A percentile compares a stretch with the other conserved stretches of the same genome.
Conservation (phyloP, 202 grass and related monocot genomes). For the Brachypodium distachyon region DNA sequence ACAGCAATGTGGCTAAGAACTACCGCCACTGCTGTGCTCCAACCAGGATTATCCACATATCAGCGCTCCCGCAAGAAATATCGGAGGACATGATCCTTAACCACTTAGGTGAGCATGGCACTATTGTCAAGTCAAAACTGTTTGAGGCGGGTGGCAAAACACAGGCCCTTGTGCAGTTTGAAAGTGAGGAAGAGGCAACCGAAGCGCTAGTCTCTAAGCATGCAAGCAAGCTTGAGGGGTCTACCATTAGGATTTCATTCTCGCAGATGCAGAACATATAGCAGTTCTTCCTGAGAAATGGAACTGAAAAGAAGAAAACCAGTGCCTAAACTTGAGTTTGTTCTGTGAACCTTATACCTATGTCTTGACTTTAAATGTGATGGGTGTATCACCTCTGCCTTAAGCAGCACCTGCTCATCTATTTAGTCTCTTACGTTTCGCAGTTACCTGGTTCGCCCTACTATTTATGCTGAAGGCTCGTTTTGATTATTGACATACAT, state of each 20-base stretch:
- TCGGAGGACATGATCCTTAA: constrained; percentile 41
- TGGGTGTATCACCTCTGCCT: too few relatives aligned
- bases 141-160: constrained; percentile 70
- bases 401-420: neutral
- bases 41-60: constrained; percentile 69
- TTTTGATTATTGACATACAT: too few relatives aligned
- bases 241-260: constrained; percentile 60
- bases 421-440: neutral
- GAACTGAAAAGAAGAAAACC: neutral
- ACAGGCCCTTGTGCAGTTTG: constrained; percentile 61
- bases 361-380: neutral
- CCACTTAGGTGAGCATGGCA: constrained; percentile 56
- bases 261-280: constrained; percentile 59
- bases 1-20: constrained; percentile 63
- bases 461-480: too few relatives aligned
- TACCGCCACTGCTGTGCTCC: constrained; percentile 69
- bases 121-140: constrained; percentile 41
- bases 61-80: constrained; percentile 55
- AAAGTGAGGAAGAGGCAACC: constrained; percentile 55
- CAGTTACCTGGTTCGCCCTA: neutral
- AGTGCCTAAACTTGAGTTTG: neutral
- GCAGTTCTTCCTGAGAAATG: neutral
- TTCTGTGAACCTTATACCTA: neutral
- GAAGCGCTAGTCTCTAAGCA: constrained; percentile 61
- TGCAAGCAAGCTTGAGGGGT: constrained; percentile 49